Base-by-base conservation (phyloP, 805 yeast genomes). In the Scheffersomyces ergatensis region DNA sequence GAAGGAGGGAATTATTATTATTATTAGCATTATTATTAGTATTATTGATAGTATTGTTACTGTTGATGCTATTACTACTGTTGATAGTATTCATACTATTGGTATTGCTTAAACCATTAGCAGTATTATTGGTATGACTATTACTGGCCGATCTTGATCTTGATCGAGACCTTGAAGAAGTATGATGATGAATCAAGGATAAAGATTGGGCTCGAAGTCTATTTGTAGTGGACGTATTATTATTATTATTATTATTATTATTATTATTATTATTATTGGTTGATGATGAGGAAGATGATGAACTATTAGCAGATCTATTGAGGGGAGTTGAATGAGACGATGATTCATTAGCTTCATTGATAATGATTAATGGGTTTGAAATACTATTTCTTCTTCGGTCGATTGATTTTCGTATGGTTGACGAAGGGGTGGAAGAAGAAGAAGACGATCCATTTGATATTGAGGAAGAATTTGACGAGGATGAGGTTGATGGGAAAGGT, bases 291-390 rank as follows among this genome's bases (percentile, higher is more conserved):
- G 21, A 23, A n/a, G 40, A 18, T 23, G 23, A n/a, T 24, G 27
- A 27, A 40, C 21, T 20, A n/a, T n/a, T n/a, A n/a, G n/a, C n/a
- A n/a, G n/a, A n/a, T n/a, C n/a, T n/a, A n/a, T n/a, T 32, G 14
- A 14, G 31, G 21, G 26, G 33, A 24, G 34, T 17, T n/a, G 33
- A 19, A 17, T 7, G 35, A 6, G 9, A 5, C 5, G 24, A 11
- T 24, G 31, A 33, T 15, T 26, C 38, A 32, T 38, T 36, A 1
- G 50, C 16, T 34, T 58, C 63, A 3, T 56, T 37, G 4, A 53
- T 50, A 16, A 50, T 36, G 13, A 54, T 49, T 50, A 47, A 47
- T 19, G 58, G 57, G 44, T 50, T 53, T 17, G 60, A 44, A 16
- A 46, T 34, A 27, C 60, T 48, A 40, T 48, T 50, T 12, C 60